phyloP scores from a whole-genome alignment of 106 monocot genomes.

The Triglochin maritima region DNA sequence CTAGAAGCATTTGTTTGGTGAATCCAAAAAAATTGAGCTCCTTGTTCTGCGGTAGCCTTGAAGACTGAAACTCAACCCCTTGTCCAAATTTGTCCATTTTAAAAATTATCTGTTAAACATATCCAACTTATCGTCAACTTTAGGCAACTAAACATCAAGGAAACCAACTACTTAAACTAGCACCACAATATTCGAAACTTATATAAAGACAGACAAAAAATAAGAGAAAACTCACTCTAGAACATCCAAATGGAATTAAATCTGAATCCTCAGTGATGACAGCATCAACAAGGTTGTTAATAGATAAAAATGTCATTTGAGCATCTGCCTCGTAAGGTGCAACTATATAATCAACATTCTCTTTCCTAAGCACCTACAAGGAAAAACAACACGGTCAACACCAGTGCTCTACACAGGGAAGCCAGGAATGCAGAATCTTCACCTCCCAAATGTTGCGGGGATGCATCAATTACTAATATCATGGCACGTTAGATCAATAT shows the following conservation, averaged over 20 bases:
- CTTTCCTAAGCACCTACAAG: conserved; percentile 65
- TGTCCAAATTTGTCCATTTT: conserved; percentile 99
- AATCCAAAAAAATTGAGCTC: conserved; percentile 73
- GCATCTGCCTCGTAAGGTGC: conserved; percentile 99
- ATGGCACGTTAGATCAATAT: not conserved
- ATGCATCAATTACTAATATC: too few relatives aligned
- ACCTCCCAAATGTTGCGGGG: too few relatives aligned
- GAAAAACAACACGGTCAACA: not conserved
- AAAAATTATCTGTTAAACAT: conserved; percentile 69
- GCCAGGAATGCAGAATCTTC: too few relatives aligned
- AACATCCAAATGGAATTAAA: conserved; percentile 95
- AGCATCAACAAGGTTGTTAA: conserved; percentile 79
- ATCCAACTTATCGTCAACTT: not conserved
- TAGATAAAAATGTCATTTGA: conserved; percentile 84
- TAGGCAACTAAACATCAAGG: too few relatives aligned
- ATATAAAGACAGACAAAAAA: not conserved
- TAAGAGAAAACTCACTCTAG: conserved; percentile 39
- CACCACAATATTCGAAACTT: not conserved
- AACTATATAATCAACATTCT: conserved; percentile 85
- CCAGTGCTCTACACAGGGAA: not conserved
- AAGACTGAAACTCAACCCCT: conserved; percentile 68
- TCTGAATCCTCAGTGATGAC: conserved; percentile 98
- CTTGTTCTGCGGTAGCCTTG: conserved; percentile 50
- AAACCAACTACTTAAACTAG: not conserved
- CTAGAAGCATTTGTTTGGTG: conserved; percentile 77